Base-by-base conservation (phyloP, 805 yeast genomes). In the Metschnikowia similis region DNA sequence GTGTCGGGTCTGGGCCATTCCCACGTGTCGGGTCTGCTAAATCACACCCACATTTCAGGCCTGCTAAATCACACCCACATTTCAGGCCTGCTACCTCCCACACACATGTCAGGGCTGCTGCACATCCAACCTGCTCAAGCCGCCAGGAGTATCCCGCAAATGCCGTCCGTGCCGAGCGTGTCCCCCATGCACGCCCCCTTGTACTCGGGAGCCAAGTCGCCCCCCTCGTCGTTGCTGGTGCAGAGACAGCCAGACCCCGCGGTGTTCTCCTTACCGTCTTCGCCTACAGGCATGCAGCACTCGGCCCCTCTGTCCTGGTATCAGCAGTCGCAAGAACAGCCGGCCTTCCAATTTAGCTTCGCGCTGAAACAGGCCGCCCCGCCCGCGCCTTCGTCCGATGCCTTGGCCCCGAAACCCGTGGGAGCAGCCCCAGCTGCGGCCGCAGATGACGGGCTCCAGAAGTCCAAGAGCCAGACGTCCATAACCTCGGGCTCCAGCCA, bases 251-350 rank as follows among this genome's bases (percentile, higher is more conserved):
- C 35, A 35, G 57, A 56, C 26, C 53, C 56, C 10, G 67, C 67
- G 6, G 52, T 61, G 8, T 66, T 65, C 47, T 65, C 70, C 35
- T 41, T 66, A 13, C 69, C 71, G 26, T 56, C 69, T 4, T 63
- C 69, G 4, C 71, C 71, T 14, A 62, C 69, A 8, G 55, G 45
- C 27, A 32, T 36, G 41, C 49, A 41, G 34, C 54, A 50, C 21
- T 13, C 44, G 9, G 14, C 17, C 28, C 13, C 44, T 16, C 44
- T 29, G 28, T 8, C 35, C 48, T 35, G 48, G n/a, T 37, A 21
- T 36, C 43, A 37, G 14, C 43, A 37, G 14, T 38, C 28, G 2
- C 48, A 35, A 14, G 31, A 37, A 13, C 42, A 39, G 27, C 36
- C 48, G 6, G 29, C 29, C 5, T 41, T 47, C 30, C 49, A 27